These are phyloP conservation scores for Calocybe cyanea DNA, from an alignment of 768 basidiomycete species.

Conservation along the genomic window DNA sequence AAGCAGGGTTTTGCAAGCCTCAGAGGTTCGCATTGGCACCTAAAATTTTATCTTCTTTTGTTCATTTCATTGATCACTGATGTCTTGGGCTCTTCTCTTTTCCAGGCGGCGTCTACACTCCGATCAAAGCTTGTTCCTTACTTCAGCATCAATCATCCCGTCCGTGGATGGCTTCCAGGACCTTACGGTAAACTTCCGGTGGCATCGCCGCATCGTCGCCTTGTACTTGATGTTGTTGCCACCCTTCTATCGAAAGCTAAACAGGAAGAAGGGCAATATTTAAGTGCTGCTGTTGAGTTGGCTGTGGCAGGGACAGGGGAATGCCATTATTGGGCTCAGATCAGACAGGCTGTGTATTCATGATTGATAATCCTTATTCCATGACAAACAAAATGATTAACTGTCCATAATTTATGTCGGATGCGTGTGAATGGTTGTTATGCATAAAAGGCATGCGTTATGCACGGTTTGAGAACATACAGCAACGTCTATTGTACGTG, in stretches of 20 bases:
- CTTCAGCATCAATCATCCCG: conserved; percentile 75
- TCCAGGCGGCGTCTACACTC: conserved; percentile 46
- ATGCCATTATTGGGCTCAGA: conserved; percentile 34
- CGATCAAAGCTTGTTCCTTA: conserved; percentile 69
- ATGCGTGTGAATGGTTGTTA: too few relatives aligned
- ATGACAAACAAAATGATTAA: too few relatives aligned
- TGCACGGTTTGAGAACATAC: too few relatives aligned
- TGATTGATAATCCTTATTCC: too few relatives aligned
- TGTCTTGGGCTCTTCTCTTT: not conserved
- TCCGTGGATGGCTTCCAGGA: conserved; percentile 67
- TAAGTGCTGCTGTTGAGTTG: conserved; percentile 26
- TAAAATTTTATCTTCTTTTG: too few relatives aligned
- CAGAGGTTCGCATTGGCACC: conserved; percentile 35
- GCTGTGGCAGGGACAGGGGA: conserved; percentile 36
- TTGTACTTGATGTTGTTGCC: conserved; percentile 63
- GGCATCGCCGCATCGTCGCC: conserved; percentile 38
- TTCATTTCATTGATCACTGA: too few relatives aligned
- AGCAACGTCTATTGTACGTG: too few relatives aligned
- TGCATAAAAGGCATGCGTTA: not conserved
- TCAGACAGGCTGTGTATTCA: conserved; percentile 12
- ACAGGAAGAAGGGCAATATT: conserved; percentile 7
- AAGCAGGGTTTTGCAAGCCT: conserved; percentile 34
- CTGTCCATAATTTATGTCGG: too few relatives aligned
- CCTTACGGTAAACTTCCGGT: conserved; percentile 71
- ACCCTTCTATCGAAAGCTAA: conserved; percentile 21